Conservation (phyloP, 225 moss, liverwort and hornwort species). For the Marchantia polymorpha region DNA sequence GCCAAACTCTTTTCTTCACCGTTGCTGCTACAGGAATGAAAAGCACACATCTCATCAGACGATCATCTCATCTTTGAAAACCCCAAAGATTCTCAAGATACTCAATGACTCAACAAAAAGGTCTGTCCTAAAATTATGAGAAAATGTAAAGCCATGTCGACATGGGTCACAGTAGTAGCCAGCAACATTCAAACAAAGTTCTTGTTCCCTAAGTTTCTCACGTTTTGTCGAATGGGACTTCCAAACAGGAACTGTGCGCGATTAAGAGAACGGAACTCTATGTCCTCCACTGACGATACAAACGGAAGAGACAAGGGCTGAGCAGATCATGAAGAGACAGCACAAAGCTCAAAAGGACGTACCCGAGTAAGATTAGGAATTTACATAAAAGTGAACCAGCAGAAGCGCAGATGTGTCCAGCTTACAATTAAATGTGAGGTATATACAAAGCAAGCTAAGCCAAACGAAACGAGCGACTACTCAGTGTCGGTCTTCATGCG, state of each 20-base stretch:
- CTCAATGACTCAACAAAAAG: too few relatives aligned
- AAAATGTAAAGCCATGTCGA: too few relatives aligned
- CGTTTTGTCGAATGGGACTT: neutral
- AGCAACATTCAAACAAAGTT: neutral
- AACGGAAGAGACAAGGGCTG: neutral
- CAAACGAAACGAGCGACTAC: conserved; percentile 7
- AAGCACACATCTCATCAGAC: too few relatives aligned
- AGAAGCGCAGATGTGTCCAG: conserved; percentile 20
- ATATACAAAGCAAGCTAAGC: conserved; percentile 14
- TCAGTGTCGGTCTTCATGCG: neutral
- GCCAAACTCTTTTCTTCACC: too few relatives aligned
- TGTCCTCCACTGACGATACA: neutral
- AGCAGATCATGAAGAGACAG: neutral
- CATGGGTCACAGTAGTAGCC: too few relatives aligned
- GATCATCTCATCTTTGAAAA: too few relatives aligned
- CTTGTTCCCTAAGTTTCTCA: neutral
- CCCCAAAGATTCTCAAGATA: too few relatives aligned
- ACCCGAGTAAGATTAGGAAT: neutral
- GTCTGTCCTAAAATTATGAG: too few relatives aligned
- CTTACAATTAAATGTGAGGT: neutral
- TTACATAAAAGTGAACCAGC: conserved; percentile 12
- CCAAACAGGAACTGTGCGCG: neutral
- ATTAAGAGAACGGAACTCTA: neutral
- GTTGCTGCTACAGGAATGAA: too few relatives aligned
- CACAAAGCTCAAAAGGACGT: neutral